Evolutionary conservation across 164 flowering plant genomes (phyloP).

Genomic region (Macadamia integrifolia): DNA sequence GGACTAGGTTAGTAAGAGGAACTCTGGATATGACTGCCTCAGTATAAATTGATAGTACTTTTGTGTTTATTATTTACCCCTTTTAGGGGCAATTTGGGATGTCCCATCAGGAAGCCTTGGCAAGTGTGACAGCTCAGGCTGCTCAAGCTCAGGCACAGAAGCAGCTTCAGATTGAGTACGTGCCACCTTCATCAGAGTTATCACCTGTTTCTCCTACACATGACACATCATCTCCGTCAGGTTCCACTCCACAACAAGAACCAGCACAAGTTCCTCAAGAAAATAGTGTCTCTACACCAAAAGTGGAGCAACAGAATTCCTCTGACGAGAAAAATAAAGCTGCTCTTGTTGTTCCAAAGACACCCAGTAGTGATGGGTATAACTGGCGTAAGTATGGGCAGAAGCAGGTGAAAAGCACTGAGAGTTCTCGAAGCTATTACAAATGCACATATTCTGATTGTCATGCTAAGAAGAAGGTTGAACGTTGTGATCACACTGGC

Average conservation of each 20-base stretch:
- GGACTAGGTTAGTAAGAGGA: background rate
- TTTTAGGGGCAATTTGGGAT: slow-evolving; percentile 31
- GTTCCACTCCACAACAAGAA: slow-evolving; percentile 24
- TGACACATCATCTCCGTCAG: slow-evolving; percentile 26
- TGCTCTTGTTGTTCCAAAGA: slow-evolving; percentile 23
- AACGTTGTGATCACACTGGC: slow-evolving; percentile 48
- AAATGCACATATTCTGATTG: slow-evolving; percentile 68
- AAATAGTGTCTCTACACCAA: slow-evolving; percentile 13
- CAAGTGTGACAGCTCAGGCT: slow-evolving; percentile 23
- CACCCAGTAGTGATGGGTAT: slow-evolving; percentile 60
- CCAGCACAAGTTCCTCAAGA: slow-evolving; percentile 8
- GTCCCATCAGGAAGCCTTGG: slow-evolving; percentile 30
- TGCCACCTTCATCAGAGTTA: slow-evolving; percentile 26
- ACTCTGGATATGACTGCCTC: slow-evolving; percentile 2
- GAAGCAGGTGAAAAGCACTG: slow-evolving; percentile 75
- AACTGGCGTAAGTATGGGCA: slow-evolving; percentile 98
- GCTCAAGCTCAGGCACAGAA: slow-evolving; percentile 24
- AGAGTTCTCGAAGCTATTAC: slow-evolving; percentile 77
- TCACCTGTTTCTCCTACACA: slow-evolving; percentile 39
- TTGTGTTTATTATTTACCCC: background rate
- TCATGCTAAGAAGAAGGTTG: slow-evolving; percentile 68
- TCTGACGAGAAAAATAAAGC: slow-evolving; percentile 20
- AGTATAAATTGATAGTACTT: background rate
- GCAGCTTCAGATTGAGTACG: slow-evolving; percentile 22
- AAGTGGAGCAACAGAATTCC: slow-evolving; percentile 19